These are phyloP conservation scores for Solanum hybrid DNA, from an alignment of 305 asterid species.

Conservation along the genomic window DNA sequence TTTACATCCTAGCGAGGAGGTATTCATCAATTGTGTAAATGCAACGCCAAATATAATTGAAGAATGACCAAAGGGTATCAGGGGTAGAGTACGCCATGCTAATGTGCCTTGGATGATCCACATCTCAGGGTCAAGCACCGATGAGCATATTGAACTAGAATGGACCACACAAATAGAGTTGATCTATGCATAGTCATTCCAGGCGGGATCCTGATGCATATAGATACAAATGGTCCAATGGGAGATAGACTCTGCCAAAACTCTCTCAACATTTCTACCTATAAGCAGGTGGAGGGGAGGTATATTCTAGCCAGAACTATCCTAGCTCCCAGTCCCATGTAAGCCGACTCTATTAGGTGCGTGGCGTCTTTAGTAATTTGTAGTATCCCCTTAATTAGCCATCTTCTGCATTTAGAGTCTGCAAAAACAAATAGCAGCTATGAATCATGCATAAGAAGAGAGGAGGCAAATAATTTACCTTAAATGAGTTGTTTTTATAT, in stretches of 20 bases:
- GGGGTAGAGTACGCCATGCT: not conserved
- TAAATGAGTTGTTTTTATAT: not conserved
- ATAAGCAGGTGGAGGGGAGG: not conserved
- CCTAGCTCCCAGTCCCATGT: too few species aligned
- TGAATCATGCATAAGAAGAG: not conserved
- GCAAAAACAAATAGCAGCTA: not conserved
- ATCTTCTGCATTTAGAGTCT: not conserved
- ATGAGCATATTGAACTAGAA: not conserved
- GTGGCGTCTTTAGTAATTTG: not conserved
- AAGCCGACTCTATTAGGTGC: not conserved
- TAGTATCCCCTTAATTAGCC: not conserved
- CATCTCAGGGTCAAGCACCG: not conserved
- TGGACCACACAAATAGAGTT: not conserved
- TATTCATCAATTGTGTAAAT: not conserved
- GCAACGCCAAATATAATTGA: not conserved
- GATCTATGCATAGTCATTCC: too few species aligned
- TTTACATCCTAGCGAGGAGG: not conserved
- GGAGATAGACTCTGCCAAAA: not conserved
- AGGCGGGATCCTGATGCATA: too few species aligned
- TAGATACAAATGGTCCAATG: not conserved
- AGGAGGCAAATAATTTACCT: not conserved
- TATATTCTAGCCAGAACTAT: not conserved
- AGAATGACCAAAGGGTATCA: not conserved
- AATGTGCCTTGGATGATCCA: not conserved
- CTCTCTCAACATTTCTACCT: not conserved